These are phyloP conservation scores for Wickerhamomyces rabaulensis DNA, from an alignment of 805 yeast species.

Conservation along the genomic window DNA sequence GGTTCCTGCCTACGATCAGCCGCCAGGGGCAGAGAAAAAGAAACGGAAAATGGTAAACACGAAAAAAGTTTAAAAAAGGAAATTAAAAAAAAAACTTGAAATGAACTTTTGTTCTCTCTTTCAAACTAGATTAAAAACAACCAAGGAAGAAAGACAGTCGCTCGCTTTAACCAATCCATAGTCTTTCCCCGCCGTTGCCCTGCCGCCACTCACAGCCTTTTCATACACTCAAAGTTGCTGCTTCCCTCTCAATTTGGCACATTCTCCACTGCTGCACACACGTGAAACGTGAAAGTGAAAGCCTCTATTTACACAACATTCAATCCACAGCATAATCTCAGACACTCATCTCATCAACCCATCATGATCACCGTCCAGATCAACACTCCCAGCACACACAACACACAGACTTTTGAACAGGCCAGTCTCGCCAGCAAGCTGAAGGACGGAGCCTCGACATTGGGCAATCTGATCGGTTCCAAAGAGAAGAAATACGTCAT, in stretches of 20 bases:
- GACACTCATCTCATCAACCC: too few relatives aligned
- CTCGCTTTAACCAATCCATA: background rate
- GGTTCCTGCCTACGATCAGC: background rate
- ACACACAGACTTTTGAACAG: conserved; percentile 3
- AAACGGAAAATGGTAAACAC: background rate
- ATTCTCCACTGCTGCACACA: too few relatives aligned
- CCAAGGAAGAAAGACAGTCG: background rate
- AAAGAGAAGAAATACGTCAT: conserved; percentile 3
- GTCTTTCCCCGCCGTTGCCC: background rate
- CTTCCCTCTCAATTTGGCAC: background rate
- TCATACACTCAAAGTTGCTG: background rate
- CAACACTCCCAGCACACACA: conserved; percentile 4
- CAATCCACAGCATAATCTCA: too few relatives aligned
- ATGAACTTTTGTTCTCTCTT: background rate
- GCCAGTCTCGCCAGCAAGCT: conserved; percentile 2
- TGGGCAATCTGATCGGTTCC: background rate
- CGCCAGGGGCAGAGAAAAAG: too few relatives aligned
- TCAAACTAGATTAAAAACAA: too few relatives aligned
- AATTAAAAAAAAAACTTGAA: background rate
- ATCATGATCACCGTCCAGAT: conserved; percentile 9
- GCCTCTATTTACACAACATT: too few relatives aligned
- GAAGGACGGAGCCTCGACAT: background rate
- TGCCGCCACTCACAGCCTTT: background rate
- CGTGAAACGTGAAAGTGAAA: too few relatives aligned
- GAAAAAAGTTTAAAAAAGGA: too few relatives aligned